These are phyloP conservation scores for Podospora anserina DNA, from an alignment of 495 filamentous ascomycete genomes.

Conservation along the genomic window DNA sequence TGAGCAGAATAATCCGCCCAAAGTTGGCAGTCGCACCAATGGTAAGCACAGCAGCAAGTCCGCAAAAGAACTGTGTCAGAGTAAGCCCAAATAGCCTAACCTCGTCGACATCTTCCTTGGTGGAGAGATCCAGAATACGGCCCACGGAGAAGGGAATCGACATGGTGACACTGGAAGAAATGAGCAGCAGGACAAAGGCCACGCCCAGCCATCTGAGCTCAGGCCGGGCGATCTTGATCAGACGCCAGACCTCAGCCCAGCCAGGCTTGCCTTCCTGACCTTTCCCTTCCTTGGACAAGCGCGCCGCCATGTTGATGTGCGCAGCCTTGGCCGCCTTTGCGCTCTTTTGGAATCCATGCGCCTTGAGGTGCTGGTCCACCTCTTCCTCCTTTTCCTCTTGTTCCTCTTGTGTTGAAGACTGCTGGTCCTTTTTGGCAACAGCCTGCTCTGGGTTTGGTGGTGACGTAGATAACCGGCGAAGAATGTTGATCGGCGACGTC, in stretches of 20 bases:
- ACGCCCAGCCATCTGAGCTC: constrained; percentile 74
- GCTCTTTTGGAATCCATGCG: constrained; percentile 36
- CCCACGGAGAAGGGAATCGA: constrained; percentile 94
- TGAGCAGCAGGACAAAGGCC: constrained; percentile 77
- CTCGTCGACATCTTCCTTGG: constrained; percentile 37
- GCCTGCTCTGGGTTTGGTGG: constrained; percentile 12
- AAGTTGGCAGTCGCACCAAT: constrained; percentile 69
- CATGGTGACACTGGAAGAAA: constrained; percentile 89
- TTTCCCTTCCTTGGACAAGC: constrained; percentile 75
- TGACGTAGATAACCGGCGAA: constrained; percentile 34
- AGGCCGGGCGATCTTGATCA: constrained; percentile 83
- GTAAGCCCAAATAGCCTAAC: constrained; percentile 35
- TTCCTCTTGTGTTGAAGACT: constrained; percentile 3
- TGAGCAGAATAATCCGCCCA: constrained; percentile 84
- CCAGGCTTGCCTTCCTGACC: constrained; percentile 61
- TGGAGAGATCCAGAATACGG: constrained; percentile 76
- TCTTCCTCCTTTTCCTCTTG: constrained; percentile 17
- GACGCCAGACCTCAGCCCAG: constrained; percentile 73
- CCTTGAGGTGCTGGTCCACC: constrained; percentile 28
- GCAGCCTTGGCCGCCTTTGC: constrained; percentile 86
- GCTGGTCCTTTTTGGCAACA: constrained; percentile 1
- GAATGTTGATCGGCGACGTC: constrained; percentile 24
- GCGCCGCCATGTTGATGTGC: constrained; percentile 83
- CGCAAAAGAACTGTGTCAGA: constrained; percentile 38
- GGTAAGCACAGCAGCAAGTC: constrained; percentile 38